These are phyloP conservation scores for Tritrichomonas musculus DNA, from an alignment of 208 protist species.

Conservation along the genomic window DNA sequence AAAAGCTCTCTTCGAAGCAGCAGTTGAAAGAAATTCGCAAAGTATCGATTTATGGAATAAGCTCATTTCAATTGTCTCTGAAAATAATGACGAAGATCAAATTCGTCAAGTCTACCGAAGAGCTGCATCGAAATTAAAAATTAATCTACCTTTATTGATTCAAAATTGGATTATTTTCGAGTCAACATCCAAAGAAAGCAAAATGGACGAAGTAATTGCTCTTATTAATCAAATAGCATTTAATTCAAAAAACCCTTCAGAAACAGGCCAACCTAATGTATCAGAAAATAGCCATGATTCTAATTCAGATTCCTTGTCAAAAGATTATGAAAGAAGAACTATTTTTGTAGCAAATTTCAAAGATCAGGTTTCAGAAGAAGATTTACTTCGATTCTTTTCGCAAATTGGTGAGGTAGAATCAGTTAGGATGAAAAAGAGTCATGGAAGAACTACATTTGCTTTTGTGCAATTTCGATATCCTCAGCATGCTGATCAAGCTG, in stretches of 20 bases:
- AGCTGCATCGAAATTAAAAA: not conserved
- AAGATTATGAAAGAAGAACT: not conserved
- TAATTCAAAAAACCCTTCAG: too few relatives aligned
- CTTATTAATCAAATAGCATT: not conserved
- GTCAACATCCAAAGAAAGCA: not conserved
- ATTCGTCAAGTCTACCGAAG: not conserved
- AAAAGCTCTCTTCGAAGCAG: not conserved
- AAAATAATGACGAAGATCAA: not conserved
- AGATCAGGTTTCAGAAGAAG: not conserved
- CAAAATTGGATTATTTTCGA: not conserved
- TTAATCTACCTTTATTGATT: not conserved
- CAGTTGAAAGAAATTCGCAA: not conserved
- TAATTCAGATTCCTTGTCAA: not conserved
- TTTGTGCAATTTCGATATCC: not conserved
- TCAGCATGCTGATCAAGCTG: not conserved
- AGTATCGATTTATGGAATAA: not conserved
- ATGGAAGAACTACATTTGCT: not conserved
- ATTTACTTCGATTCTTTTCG: not conserved
- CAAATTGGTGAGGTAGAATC: not conserved
- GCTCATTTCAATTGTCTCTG: not conserved
- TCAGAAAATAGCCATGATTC: not conserved
- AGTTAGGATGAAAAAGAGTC: not conserved
- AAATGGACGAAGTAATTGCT: not conserved
- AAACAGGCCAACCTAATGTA: too few relatives aligned
- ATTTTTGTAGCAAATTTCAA: not conserved